Percentiles rank a stretch among this genome's conserved stretches.
These are phyloP conservation scores for Aspergillus coremiiformis DNA, from an alignment of 495 filamentous ascomycete species.

Conservation along the genomic window DNA sequence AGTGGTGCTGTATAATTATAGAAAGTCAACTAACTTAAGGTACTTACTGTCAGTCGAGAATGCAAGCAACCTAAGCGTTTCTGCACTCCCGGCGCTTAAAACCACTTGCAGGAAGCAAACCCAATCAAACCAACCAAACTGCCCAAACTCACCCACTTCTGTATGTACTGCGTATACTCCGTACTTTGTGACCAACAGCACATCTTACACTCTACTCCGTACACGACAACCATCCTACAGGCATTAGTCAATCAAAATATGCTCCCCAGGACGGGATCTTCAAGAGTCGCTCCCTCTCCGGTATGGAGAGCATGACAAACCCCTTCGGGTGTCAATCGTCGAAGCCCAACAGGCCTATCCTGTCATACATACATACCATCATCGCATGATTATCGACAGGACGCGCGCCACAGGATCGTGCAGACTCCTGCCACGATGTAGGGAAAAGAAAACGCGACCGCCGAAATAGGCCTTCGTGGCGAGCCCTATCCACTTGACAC, in stretches of 20 bases:
- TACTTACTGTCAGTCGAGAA: too few relatives aligned
- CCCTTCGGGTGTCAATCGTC: not conserved
- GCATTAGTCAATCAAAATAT: not conserved
- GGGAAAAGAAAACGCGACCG: not conserved
- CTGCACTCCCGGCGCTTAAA: constrained; percentile 1
- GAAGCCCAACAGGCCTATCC: not conserved
- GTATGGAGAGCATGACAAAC: not conserved
- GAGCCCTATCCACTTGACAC: not conserved
- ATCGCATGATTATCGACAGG: not conserved
- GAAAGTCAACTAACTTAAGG: not conserved
- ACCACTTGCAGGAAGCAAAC: not conserved
- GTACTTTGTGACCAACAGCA: not conserved
- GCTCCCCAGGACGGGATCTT: not conserved
- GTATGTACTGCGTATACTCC: not conserved
- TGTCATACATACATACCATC: not conserved
- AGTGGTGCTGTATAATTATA: not conserved
- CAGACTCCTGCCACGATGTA: not conserved
- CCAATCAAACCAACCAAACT: not conserved
- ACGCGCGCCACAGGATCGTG: not conserved
- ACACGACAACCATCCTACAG: too few relatives aligned
- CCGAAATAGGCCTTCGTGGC: constrained; percentile 1
- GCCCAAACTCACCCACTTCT: not conserved
- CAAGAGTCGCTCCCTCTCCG: not conserved
- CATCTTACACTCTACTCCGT: too few relatives aligned
- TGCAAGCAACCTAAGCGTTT: too few relatives aligned